Base-by-base conservation (phyloP, 2,329 filamentous ascomycete genomes). In the Pseudopyricularia javanii region DNA sequence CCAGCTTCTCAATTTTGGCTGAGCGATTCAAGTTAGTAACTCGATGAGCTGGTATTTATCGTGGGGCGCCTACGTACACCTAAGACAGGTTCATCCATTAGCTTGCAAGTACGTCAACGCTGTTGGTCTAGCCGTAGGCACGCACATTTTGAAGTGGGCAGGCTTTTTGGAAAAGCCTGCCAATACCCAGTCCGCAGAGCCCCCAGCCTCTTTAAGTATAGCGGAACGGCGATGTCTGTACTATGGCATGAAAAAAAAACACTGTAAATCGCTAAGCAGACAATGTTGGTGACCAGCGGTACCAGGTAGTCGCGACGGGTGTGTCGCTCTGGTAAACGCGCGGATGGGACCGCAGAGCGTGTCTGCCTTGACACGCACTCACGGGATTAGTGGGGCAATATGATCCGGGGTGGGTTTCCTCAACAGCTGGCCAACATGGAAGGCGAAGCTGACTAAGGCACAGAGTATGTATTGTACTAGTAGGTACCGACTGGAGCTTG, bases 1-100 rank as follows among this genome's bases (percentile, higher is more conserved):
- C 56, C 48, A 61, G 55, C 43, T 61, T 60, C 24, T 61, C 59
- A 33, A 61, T 60, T 54, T 59, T 61, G 22, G 59, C 57, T 58
- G 7, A 8, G 22, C 14, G 9, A 20, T 49, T 17, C 8, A 22
- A 4, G 28, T 49, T 33, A 49, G 47, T 14, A 22, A 17, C n/a
- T 28, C 28, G 5, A 9, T 14, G 6, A 20, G 17, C 24, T 22
- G n/a, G 15, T 7, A 49, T 24, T 11, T 7, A 15, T 11, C 3
- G 9, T 26, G 20, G 40, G 15, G 2, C 8, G 14, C 11, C 12
- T 45, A 45, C 40, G 40, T 22, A 45, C 40, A 45, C 40, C 40
- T 45, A 22, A 22, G 14, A 45, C 11, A 7, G 20, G 24, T 20
- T 45, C 40, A 26, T 4, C 7, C 24, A 22, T 45, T 45, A 45